These are phyloP conservation scores for Colletotrichum sp. DNA, from an alignment of 2,329 filamentous ascomycete genomes.

Conservation along the genomic window DNA sequence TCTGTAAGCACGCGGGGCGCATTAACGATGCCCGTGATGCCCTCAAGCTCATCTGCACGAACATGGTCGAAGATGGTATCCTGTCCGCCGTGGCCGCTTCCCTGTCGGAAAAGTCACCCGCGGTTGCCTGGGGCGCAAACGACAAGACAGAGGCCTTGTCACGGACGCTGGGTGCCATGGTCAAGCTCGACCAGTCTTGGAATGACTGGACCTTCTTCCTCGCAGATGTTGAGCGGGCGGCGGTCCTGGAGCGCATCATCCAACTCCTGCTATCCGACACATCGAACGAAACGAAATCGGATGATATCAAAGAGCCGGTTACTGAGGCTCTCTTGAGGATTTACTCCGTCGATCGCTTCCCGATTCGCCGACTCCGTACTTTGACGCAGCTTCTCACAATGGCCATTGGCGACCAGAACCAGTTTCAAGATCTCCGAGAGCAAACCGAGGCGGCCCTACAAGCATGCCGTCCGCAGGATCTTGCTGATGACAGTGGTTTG, in stretches of 20 bases:
- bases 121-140: conserved; percentile 56
- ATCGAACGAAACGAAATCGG: conserved; percentile 34
- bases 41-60: conserved; percentile 64
- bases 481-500: conserved; percentile 51
- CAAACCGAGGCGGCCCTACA: conserved; percentile 43
- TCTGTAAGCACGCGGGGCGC: conserved; percentile 58
- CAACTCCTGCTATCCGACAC: conserved; percentile 47
- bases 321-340: conserved; percentile 53
- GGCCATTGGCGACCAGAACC: conserved; percentile 49
- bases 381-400: conserved; percentile 53
- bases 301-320: conserved; percentile 44
- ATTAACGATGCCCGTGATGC: conserved; percentile 62
- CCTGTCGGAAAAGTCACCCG: conserved; percentile 55
- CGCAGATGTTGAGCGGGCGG: conserved; percentile 55
- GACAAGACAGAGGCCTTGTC: conserved; percentile 58
- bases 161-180: conserved; percentile 62
- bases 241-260: conserved; percentile 66
- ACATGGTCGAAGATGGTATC: conserved; percentile 63
- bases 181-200: conserved; percentile 62
- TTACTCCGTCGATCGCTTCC: conserved; percentile 54
- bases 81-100: conserved; percentile 57
- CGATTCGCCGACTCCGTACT: conserved; percentile 57
- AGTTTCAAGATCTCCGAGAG: conserved; percentile 40
- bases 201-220: conserved; percentile 62
- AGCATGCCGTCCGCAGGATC: conserved; percentile 37